Conservation (phyloP, 2,329 filamentous ascomycete genomes). For the Tricladium varicosporioides region DNA sequence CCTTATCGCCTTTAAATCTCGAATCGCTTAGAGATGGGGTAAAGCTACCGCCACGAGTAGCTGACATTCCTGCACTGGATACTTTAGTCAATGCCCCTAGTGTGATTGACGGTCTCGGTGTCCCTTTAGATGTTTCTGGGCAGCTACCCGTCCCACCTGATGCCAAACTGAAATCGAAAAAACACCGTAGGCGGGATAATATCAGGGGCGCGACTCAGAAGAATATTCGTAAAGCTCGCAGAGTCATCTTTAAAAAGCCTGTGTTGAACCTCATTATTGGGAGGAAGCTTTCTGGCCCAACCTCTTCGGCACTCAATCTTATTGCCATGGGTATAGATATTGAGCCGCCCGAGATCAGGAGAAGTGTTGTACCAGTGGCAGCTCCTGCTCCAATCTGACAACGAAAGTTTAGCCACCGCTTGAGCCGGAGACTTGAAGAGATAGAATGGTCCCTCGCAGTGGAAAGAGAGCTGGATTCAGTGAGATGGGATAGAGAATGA, state of each 20-base stretch:
- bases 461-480: conserved; percentile 12
- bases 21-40: too few relatives aligned
- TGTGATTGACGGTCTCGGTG: too few relatives aligned
- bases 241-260: conserved; percentile 18
- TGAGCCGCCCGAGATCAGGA: conserved; percentile 1
- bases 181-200: not conserved
- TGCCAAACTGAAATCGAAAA: not conserved
- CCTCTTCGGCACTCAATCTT: conserved; percentile 17
- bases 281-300: conserved; percentile 26
- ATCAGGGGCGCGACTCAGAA: conserved; percentile 2
- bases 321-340: conserved; percentile 16
- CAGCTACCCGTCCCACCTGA: too few relatives aligned
- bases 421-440: conserved; percentile 13
- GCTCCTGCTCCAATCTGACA: conserved; percentile 13
- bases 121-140: too few relatives aligned
- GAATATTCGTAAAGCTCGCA: conserved; percentile 14
- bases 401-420: conserved; percentile 17
- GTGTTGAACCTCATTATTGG: conserved; percentile 27
- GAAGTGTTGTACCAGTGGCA: not conserved
- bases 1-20: too few relatives aligned
- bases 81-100: too few relatives aligned
- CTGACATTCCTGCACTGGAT: too few relatives aligned
- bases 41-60: too few relatives aligned
- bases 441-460: conserved; percentile 15
- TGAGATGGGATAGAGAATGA: conserved; percentile 11